Base-by-base conservation (phyloP, 805 yeast genomes). In the Hanseniaspora hatyaiensis region DNA sequence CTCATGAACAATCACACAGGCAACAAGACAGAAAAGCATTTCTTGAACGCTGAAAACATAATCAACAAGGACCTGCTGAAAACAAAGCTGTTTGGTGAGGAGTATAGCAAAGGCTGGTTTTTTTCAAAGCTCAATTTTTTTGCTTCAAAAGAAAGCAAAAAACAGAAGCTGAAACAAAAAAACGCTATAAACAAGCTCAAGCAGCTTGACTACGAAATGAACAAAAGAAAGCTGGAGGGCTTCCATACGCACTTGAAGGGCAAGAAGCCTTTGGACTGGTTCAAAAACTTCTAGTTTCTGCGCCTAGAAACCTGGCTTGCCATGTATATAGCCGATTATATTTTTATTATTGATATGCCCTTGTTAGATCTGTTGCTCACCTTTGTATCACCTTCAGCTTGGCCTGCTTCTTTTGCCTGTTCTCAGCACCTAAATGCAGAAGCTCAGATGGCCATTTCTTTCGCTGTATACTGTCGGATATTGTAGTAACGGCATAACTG, bases 1-100 rank as follows among this genome's bases (percentile, higher is more conserved):
- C 74, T 81, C 73, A 75, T 75, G 58, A 61, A 66, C 42, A 64
- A 63, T 2, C 55, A 58, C 51, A 41, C 59, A 52, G 56, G 69
- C 52, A 51, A 54, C 45, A 49, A 53, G 50, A 49, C 62, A 6
- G 52, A 54, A 23, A 55, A 49, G 22, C 59, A 55, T 40, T 49
- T 50, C 8, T 50, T 49, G 18, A 50, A 54, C 20, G 59, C 57
- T 1, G 52, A 55, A 3, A 50, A 37, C 26, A 48, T 50, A 15
- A 46, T 55, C 5, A 54, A 56, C 15, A 53, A 52, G 36, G 54
- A 53, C 24, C 50, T 57, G 9, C 57, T 57, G 12, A 52, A 55
- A n/a, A 45, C 56, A 4, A 55, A 57, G 57, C 50, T 44, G 32
- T 53, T 57, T 47, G 50, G 52, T 47, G 53, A 50, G 32, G 47